phyloP scores from a whole-genome alignment of 2,329 filamentous ascomycete species.

The Alternaria incomplexa region DNA sequence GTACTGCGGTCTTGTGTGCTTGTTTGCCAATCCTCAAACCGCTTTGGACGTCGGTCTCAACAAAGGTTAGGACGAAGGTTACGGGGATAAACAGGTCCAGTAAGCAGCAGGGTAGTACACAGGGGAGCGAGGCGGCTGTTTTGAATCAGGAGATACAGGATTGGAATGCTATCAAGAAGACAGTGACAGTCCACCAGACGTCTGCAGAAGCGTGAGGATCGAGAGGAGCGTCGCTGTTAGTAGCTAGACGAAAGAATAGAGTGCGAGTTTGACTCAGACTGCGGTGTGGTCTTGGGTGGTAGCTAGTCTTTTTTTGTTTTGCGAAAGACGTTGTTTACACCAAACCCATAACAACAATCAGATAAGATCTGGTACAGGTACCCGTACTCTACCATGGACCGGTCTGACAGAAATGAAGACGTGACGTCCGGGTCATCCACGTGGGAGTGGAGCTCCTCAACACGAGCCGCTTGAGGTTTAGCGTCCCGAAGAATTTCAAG shows the following conservation, averaged over 20 bases:
- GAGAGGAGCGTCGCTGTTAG: background rate
- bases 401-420: background rate
- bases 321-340: background rate
- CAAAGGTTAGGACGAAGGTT: background rate
- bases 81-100: background rate
- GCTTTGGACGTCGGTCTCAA: background rate
- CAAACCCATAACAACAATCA: background rate
- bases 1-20: background rate
- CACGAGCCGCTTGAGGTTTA: background rate
- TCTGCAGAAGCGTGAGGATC: background rate
- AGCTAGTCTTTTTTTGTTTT: background rate
- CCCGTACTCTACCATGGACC: background rate
- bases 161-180: background rate
- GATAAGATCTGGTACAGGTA: background rate
- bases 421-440: background rate
- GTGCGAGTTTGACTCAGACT: too few species aligned
- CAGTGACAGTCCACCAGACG: background rate
- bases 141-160: background rate
- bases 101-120: background rate
- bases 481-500: background rate
- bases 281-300: too few species aligned
- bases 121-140: background rate
- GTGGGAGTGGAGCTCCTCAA: background rate
- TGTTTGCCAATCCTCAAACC: background rate
- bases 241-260: background rate